Evolutionary conservation across 2,329 filamentous ascomycete genomes (phyloP).

Genomic region (Arachnomyces sp.): DNA sequence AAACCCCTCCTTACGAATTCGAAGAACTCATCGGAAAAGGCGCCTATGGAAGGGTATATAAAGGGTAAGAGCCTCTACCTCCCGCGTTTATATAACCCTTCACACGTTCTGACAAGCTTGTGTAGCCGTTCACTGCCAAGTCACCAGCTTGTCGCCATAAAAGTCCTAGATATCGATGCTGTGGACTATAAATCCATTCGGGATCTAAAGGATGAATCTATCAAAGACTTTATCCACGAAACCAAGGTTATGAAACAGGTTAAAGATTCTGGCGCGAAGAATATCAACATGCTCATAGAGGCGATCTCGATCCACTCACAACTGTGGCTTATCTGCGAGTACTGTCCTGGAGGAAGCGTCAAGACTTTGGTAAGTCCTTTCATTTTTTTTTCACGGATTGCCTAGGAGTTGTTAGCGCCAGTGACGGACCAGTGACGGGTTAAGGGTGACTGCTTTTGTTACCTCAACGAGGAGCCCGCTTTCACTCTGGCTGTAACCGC

Average conservation of each 20-base stretch:
- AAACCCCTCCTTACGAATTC: slow-evolving; percentile 40
- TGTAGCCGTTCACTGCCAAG: slow-evolving; percentile 28
- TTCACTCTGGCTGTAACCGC: neutral
- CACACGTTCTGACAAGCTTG: slow-evolving; percentile 5
- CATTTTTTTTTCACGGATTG: neutral
- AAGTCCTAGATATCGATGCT: slow-evolving; percentile 44
- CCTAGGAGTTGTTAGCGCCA: neutral
- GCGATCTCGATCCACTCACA: slow-evolving; percentile 56
- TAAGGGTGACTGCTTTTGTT: neutral
- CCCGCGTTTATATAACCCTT: neutral
- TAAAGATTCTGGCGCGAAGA: slow-evolving; percentile 53
- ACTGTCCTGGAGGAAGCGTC: slow-evolving; percentile 58
- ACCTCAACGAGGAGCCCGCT: neutral
- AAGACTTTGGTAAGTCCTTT: slow-evolving; percentile 49
- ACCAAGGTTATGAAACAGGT: slow-evolving; percentile 55
- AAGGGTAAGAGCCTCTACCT: slow-evolving; percentile 26
- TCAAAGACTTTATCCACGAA: slow-evolving; percentile 52
- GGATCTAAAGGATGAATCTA: slow-evolving; percentile 41
- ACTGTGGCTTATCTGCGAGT: slow-evolving; percentile 59
- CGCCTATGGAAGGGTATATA: slow-evolving; percentile 44
- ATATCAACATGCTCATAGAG: slow-evolving; percentile 57
- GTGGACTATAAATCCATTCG: slow-evolving; percentile 39
- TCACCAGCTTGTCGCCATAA: slow-evolving; percentile 41
- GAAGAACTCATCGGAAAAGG: slow-evolving; percentile 46
- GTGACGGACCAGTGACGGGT: neutral